Base-by-base conservation (phyloP, 305 asterid species). In the Rubia balearica region DNA sequence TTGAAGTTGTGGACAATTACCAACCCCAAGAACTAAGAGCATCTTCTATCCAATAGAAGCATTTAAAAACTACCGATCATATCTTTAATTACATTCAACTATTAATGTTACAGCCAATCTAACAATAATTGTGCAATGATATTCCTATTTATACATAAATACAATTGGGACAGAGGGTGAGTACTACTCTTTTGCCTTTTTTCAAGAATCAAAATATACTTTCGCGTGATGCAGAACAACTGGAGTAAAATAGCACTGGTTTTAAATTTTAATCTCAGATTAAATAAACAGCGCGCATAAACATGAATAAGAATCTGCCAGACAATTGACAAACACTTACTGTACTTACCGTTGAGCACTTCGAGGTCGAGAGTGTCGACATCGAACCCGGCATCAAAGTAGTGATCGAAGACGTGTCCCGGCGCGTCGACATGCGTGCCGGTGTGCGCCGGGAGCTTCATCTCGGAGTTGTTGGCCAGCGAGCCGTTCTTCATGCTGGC, bases 401-500 rank as follows among this genome's bases (percentile, higher is more conserved):
- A 94, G 78, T 85, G 90, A 74, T 91, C 96, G 69, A 71, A 87
- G 8, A 89, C 93, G 77, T 94, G 99, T 0, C 96, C 98, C 7
- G 99, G 96, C 7, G 99, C 88, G 74, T 94, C 99, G 49, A 91
- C 96, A 74, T 94, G 99, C 13, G 99, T 94, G 14, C 99, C 99
- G 7, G 93, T 88, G 74, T 94, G 99, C 65, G 88, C 42, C 0
- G 90, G 85, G 73, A 94, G 79, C 86, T 87, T 94, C 95, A 94
- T 85, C 75, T 89, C 91, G 16, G 99, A 94, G 72, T 83, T 84
- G 75, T 94, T 91, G 38, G 97, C 89, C 10, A 11, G 77, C 30
- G 96, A 87, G 10, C 96, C 97, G 69, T 91, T 89, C 80, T 89
- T 91, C 91, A 94, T 94, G 79, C 91, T 87, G 4, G 63, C 11